Evolutionary conservation across 2,329 filamentous ascomycete species (phyloP).

Genomic region (Chaetothyriales sp.): DNA sequence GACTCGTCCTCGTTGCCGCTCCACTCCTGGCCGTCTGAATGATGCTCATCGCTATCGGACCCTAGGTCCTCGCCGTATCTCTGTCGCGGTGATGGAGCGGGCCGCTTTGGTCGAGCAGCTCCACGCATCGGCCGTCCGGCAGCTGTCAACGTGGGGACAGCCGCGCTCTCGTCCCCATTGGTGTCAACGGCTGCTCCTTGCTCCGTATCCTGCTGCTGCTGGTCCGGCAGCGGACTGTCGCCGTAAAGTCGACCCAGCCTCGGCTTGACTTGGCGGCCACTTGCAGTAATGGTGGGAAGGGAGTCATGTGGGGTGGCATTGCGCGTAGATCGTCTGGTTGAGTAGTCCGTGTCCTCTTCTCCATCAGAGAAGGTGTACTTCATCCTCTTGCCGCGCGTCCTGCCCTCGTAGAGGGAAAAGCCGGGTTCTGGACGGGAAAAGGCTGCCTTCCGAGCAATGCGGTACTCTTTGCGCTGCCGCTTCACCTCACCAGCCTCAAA

Average conservation of each 20-base stretch:
- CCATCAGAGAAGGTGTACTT: constrained; percentile 95
- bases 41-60: constrained; percentile 44
- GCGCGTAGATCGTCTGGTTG: constrained; percentile 49
- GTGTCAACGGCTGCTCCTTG: constrained; percentile 30
- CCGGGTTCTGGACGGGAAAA: constrained; percentile 79
- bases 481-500: constrained; percentile 97
- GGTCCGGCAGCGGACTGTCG: constrained; percentile 39
- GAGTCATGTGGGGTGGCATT: constrained; percentile 61
- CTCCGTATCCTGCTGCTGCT: constrained; percentile 29
- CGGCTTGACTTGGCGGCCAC: constrained; percentile 63
- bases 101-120: constrained; percentile 26
- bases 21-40: constrained; percentile 46
- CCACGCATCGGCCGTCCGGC: constrained; percentile 13
- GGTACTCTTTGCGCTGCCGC: constrained; percentile 83
- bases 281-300: constrained; percentile 60
- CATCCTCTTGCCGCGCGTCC: constrained; percentile 87
- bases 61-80: constrained; percentile 26
- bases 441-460: constrained; percentile 68
- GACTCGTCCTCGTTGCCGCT: constrained; percentile 18
- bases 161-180: constrained; percentile 31
- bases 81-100: constrained; percentile 16
- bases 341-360: constrained; percentile 51
- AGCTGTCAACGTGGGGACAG: constrained; percentile 28
- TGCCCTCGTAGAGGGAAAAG: constrained; percentile 88
- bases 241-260: constrained; percentile 43